These are phyloP conservation scores for Ogataea chonburiensis DNA, from an alignment of 805 yeast genomes.

Conservation along the genomic window DNA sequence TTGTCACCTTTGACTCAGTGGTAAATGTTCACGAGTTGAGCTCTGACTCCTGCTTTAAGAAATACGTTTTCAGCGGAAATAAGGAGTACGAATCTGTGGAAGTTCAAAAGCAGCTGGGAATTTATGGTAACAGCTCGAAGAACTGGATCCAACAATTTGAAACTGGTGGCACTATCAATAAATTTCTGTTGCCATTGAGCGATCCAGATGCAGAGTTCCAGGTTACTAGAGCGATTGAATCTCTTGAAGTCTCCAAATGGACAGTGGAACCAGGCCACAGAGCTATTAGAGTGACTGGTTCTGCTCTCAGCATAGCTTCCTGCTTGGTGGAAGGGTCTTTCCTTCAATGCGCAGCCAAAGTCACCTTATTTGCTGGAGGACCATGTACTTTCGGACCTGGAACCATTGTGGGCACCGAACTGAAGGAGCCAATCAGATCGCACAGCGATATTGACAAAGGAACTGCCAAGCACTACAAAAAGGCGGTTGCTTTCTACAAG, in stretches of 20 bases:
- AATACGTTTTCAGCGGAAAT: constrained; percentile 84
- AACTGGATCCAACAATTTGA: constrained; percentile 43
- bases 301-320: constrained; percentile 84
- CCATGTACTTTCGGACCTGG: constrained; percentile 96
- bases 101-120: constrained; percentile 38
- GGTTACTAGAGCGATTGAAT: constrained; percentile 75
- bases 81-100: constrained; percentile 60
- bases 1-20: constrained; percentile 86
- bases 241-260: constrained; percentile 66
- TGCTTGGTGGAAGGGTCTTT: constrained; percentile 77
- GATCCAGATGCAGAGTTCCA: constrained; percentile 67
- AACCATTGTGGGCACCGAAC: constrained; percentile 82
- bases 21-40: constrained; percentile 82
- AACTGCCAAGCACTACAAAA: constrained; percentile 79
- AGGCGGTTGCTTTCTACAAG: constrained; percentile 81
- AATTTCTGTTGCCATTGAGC: constrained; percentile 36
- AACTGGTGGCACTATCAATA: constrained; percentile 40
- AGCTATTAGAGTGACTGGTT: constrained; percentile 89
- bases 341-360: constrained; percentile 83
- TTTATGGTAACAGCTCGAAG: constrained; percentile 35
- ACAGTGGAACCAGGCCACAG: constrained; percentile 79
- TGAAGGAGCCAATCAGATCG: constrained; percentile 95
- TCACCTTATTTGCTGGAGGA: constrained; percentile 90
- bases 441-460: constrained; percentile 96
- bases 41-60: constrained; percentile 64